phyloP scores from a whole-genome alignment of 1,284 basidiomycete genomes.

The Phellopilus nigrolimitatus region DNA sequence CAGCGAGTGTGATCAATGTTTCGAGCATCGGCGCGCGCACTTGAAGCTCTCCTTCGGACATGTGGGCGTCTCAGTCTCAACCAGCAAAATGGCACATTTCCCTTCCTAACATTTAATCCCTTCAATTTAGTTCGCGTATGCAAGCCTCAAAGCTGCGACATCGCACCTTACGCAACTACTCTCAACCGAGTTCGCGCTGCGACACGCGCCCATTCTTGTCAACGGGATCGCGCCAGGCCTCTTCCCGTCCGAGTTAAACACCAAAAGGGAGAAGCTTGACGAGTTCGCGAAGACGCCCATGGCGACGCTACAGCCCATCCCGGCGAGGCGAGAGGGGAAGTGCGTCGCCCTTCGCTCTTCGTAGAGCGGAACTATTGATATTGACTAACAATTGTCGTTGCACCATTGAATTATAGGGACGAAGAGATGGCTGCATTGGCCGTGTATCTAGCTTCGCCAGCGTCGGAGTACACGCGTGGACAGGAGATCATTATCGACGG shows the following conservation, averaged over 20 bases:
- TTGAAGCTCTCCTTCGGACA: constrained; percentile 1
- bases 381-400: too few species aligned
- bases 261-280: constrained; percentile 7
- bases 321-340: constrained; percentile 60
- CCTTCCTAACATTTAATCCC: not conserved
- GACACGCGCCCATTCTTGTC: constrained; percentile 29
- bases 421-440: constrained; percentile 20
- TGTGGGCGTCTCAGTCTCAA: not conserved
- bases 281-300: constrained; percentile 39
- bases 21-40: constrained; percentile 8
- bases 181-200: constrained; percentile 31
- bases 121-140: constrained; percentile 28
- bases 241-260: constrained; percentile 30
- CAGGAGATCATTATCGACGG: constrained; percentile 29
- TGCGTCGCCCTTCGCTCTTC: constrained; percentile 48
- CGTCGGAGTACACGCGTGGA: constrained; percentile 26
- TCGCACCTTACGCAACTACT: constrained; percentile 30
- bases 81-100: not conserved
- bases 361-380: too few species aligned
- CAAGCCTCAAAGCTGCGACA: constrained; percentile 28
- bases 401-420: constrained; percentile 22
- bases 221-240: constrained; percentile 33
- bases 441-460: constrained; percentile 14
- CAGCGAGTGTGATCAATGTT: constrained; percentile 28
- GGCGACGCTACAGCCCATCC: constrained; percentile 37